Conservation (phyloP, 257 asterid species). For the Ballota nigra region DNA sequence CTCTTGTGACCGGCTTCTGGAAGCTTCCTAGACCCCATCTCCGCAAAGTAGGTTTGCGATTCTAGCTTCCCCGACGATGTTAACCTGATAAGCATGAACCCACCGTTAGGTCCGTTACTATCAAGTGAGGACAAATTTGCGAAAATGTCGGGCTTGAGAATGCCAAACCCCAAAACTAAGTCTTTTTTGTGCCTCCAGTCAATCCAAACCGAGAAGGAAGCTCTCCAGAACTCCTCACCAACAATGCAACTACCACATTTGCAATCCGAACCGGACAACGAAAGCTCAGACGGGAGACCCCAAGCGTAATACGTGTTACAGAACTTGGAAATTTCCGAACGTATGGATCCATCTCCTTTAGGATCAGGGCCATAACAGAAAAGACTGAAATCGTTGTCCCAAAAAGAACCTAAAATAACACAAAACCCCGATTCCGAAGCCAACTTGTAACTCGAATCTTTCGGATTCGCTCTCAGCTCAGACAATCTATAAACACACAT, state of each 20-base stretch:
- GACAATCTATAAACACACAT: conserved; percentile 52
- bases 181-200: conserved; percentile 82
- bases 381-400: conserved; percentile 58
- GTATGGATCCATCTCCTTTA: conserved; percentile 22
- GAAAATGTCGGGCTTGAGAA: conserved; percentile 41
- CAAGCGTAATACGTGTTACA: conserved; percentile 52
- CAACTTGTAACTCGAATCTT: conserved; percentile 39
- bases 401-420: conserved; percentile 80
- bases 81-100: conserved; percentile 55
- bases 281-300: conserved; percentile 48
- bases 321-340: conserved; percentile 40
- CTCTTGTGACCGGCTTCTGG: conserved; percentile 38
- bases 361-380: conserved; percentile 67
- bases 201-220: conserved; percentile 60
- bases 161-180: conserved; percentile 60
- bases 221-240: conserved; percentile 45
- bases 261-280: conserved; percentile 49
- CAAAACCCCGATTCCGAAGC: conserved; percentile 74
- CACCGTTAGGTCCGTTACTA: conserved; percentile 46
- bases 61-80: conserved; percentile 79
- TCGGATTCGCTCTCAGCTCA: conserved; percentile 48
- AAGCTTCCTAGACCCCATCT: conserved; percentile 35
- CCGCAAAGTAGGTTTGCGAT: conserved; percentile 56
- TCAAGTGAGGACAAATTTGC: conserved; percentile 30
- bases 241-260: conserved; percentile 59